Evolutionary conservation across 2,329 filamentous ascomycete species (phyloP), one percentile per base, ranked within the genome.

Genomic region (Aspergillus eucalypticola): DNA sequence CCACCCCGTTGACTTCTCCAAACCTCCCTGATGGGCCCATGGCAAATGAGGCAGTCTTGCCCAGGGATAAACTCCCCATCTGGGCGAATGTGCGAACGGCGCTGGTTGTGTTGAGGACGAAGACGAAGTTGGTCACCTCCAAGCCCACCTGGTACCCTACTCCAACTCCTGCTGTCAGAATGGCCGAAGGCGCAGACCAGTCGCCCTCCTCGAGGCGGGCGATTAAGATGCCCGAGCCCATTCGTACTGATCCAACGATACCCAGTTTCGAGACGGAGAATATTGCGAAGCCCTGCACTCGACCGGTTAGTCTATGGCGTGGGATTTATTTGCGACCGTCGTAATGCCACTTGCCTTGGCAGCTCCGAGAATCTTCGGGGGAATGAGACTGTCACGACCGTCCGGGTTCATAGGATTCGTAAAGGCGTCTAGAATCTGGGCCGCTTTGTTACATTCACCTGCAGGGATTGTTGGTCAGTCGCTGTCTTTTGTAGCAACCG

Each of bases 381-480:
- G 94, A 68, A 98, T 97, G 73, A 97, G 88, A 77, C 96, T 96
- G 77, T 97, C 94, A 56, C 93, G 92, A 5, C 92, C 91, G 74
- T 97, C 96, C 19, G 92, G 81, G 80, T 97, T 92, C 70, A 89
- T 86, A 19, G 94, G 93, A 74, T 97, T 93, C 74, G 97, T 86
- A 76, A 98, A 98, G 2, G 93, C 96, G 49, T 90, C 86, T 67
- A 99, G 86, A 72, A 98, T 97, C 82, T 94, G 95, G 72, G 89
- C 90, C 73, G 92, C 94, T 79, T 98, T 98, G 77, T 90, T 93
- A 81, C 94, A 97, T 81, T 98, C 94, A 81, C 91, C 93, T 96
- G 77, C 62, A 46, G 49, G 62, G 54, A 27, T 11, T 56, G 64
- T 66, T 60, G 23, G 23, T 23, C 49, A 56, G 67, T 75, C 60